A percentile compares a stretch with the other conserved stretches of the same genome.
These are phyloP conservation scores for Verticillium isaacii DNA, from an alignment of 2,329 filamentous ascomycete genomes.

Conservation along the genomic window DNA sequence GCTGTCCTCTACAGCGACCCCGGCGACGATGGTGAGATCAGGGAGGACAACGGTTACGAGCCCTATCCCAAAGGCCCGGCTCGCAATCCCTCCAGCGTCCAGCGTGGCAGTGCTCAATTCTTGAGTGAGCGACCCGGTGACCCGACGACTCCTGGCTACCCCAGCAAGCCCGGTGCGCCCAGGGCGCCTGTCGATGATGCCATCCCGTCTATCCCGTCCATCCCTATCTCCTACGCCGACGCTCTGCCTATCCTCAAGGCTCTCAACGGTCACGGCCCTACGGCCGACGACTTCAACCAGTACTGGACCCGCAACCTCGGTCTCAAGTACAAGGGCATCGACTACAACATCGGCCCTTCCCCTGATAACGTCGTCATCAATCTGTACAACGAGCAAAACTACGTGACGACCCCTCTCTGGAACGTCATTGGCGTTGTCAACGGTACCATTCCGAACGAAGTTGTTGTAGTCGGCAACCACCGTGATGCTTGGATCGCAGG, in stretches of 20 bases:
- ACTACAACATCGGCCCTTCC: slow-evolving; percentile 82
- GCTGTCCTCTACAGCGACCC: slow-evolving; percentile 82
- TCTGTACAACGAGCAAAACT: slow-evolving; percentile 74
- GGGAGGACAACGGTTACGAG: slow-evolving; percentile 73
- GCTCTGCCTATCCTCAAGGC: slow-evolving; percentile 84
- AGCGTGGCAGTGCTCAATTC: slow-evolving; percentile 82
- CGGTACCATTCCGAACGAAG: slow-evolving; percentile 77
- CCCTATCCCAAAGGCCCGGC: slow-evolving; percentile 83
- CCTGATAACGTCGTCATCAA: slow-evolving; percentile 68
- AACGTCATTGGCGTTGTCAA: slow-evolving; percentile 92
- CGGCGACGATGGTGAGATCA: slow-evolving; percentile 78
- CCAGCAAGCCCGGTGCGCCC: slow-evolving; percentile 83
- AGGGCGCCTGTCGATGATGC: slow-evolving; percentile 64
- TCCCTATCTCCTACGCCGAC: slow-evolving; percentile 86
- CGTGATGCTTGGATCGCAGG: slow-evolving; percentile 86
- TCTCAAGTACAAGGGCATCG: slow-evolving; percentile 71
- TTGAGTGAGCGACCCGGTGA: slow-evolving; percentile 67
- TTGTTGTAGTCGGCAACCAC: slow-evolving; percentile 88
- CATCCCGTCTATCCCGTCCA: slow-evolving; percentile 81
- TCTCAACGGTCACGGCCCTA: slow-evolving; percentile 82
- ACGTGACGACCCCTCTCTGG: slow-evolving; percentile 79
- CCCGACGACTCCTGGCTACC: slow-evolving; percentile 86
- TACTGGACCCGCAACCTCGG: slow-evolving; percentile 68
- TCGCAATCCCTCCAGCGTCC: slow-evolving; percentile 81
- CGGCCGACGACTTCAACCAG: slow-evolving; percentile 66